These are phyloP conservation scores for Lanmaoa rubissima DNA, from an alignment of 768 basidiomycete species.

Conservation along the genomic window DNA sequence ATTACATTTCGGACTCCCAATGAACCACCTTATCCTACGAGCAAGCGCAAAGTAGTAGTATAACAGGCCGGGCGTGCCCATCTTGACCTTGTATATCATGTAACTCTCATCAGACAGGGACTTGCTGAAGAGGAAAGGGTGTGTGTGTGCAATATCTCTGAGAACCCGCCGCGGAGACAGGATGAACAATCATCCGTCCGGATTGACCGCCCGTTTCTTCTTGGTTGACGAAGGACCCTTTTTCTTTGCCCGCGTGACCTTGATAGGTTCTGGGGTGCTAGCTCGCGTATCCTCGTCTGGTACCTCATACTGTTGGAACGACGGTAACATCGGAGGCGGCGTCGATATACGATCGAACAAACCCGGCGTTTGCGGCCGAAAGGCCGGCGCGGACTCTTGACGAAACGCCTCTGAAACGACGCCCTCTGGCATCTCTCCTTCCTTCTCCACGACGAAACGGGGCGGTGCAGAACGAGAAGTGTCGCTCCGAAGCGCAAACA, in stretches of 20 bases:
- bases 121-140: background rate
- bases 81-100: conserved; percentile 24
- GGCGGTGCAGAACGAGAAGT: conserved; percentile 41
- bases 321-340: conserved; percentile 34
- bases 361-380: conserved; percentile 24
- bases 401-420: conserved; percentile 24
- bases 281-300: conserved; percentile 45
- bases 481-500: conserved; percentile 46
- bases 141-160: background rate
- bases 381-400: conserved; percentile 27
- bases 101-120: conserved; percentile 17
- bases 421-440: conserved; percentile 86
- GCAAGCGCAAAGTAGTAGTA: conserved; percentile 19
- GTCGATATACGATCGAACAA: conserved; percentile 34
- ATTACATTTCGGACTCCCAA: conserved; percentile 19
- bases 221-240: conserved; percentile 47
- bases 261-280: conserved; percentile 67
- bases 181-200: conserved; percentile 12
- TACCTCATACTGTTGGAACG: conserved; percentile 56
- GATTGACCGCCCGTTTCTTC: conserved; percentile 60
- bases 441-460: conserved; percentile 66
- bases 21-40: conserved; percentile 14
- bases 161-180: background rate
- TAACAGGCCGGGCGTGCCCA: conserved; percentile 14
- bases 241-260: conserved; percentile 73